These are phyloP conservation scores for Thuja plicata DNA, from an alignment of 83 land plant genomes.

Conservation along the genomic window DNA sequence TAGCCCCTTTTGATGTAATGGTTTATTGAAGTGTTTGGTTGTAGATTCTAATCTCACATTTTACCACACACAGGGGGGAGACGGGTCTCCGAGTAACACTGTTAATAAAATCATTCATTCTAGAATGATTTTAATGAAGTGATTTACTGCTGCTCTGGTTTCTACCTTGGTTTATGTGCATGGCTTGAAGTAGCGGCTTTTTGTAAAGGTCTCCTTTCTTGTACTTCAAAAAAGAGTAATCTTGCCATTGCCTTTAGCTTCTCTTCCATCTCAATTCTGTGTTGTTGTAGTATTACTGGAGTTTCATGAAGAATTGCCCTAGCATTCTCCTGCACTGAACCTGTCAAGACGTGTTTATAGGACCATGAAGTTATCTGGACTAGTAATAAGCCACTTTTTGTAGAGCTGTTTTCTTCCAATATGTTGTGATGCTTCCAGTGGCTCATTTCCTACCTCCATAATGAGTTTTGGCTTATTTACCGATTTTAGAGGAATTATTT, in stretches of 20 bases:
- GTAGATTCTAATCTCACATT: too few relatives aligned
- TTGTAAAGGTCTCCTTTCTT: neutral
- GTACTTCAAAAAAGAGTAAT: neutral
- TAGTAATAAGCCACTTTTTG: neutral
- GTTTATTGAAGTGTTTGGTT: too few relatives aligned
- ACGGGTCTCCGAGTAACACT: too few relatives aligned
- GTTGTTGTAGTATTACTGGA: neutral
- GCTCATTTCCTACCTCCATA: neutral
- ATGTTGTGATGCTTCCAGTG: neutral
- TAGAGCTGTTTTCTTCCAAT: neutral
- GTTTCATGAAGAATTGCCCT: neutral
- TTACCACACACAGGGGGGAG: too few relatives aligned
- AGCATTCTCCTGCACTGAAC: neutral
- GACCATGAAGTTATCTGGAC: neutral
- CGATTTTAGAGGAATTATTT: neutral
- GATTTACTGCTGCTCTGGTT: neutral
- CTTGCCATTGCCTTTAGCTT: neutral
- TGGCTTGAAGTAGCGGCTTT: neutral
- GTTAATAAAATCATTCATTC: neutral
- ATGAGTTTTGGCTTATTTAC: neutral
- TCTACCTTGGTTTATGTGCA: neutral
- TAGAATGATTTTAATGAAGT: neutral
- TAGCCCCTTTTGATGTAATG: too few relatives aligned
- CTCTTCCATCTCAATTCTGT: neutral
- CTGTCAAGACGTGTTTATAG: neutral